A percentile compares a stretch with the other conserved stretches of the same genome.
Conservation (phyloP, 2,329 filamentous ascomycete species). For the Alternaria rosae region DNA sequence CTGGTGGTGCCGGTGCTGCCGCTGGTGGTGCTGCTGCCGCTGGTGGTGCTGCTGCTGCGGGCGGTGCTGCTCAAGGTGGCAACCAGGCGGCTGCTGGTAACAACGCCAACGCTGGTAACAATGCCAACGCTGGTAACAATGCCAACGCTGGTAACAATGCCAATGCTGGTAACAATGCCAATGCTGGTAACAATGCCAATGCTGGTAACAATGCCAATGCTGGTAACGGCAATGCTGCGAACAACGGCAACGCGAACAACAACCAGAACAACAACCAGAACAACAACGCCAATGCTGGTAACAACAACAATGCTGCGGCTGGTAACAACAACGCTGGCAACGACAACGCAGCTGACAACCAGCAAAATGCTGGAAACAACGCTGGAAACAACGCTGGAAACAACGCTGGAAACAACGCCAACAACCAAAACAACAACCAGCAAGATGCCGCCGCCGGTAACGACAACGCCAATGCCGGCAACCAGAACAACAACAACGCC, state of each 20-base stretch:
- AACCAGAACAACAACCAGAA: constrained; percentile 14
- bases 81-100: constrained; percentile 27
- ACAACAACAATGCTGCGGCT: constrained; percentile 7
- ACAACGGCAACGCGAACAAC: constrained; percentile 17
- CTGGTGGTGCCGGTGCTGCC: constrained; percentile 41
- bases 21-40: constrained; percentile 32
- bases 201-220: constrained; percentile 9
- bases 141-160: neutral
- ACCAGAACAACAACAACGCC: constrained; percentile 19
- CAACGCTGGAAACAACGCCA: constrained; percentile 4
- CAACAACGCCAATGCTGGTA: constrained; percentile 13
- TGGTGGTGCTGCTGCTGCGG: constrained; percentile 36
- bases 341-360: neutral
- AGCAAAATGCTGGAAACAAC: neutral
- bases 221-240: constrained; percentile 6
- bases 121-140: constrained; percentile 11
- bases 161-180: neutral
- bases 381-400: neutral
- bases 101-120: constrained; percentile 9
- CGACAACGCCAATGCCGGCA: neutral
- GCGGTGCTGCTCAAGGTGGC: constrained; percentile 21
- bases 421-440: neutral
- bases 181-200: constrained; percentile 8
- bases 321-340: constrained; percentile 3
- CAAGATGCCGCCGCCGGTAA: constrained; percentile 1